Evolutionary conservation across 1,284 basidiomycete species (phyloP).

Genomic region (Fomitopsis schrenkii): DNA sequence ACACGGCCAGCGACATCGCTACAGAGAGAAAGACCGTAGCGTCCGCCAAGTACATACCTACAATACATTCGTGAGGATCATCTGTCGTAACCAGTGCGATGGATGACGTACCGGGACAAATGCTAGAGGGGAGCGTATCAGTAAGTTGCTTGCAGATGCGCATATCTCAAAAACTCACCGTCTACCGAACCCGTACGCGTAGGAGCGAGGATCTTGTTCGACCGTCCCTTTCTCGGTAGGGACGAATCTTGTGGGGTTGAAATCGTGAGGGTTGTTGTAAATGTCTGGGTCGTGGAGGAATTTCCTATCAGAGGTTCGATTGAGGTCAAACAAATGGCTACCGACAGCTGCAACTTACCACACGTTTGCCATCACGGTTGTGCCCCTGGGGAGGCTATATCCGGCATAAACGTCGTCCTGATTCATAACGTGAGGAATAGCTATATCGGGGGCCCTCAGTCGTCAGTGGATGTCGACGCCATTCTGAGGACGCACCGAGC

Average conservation of each 20-base stretch:
- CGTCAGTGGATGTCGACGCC: no score
- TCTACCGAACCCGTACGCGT: conserved; percentile 27
- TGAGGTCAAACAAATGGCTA: neutral
- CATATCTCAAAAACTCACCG: conserved; percentile 2
- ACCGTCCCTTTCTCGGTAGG: conserved; percentile 12
- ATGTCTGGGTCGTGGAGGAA: conserved; percentile 26
- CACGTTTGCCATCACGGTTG: conserved; percentile 24
- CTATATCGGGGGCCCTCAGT: conserved; percentile 5
- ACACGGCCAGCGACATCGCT: conserved; percentile 28
- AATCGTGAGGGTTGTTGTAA: conserved; percentile 24
- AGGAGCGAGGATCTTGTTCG: conserved; percentile 21
- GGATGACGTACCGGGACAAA: conserved; percentile 11
- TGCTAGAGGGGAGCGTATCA: neutral
- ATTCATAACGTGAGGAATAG: conserved; percentile 21
- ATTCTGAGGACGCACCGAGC: conserved; percentile 13
- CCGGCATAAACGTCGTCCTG: conserved; percentile 27
- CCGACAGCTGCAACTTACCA: conserved; percentile 10
- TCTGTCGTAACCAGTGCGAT: neutral
- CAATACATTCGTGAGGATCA: neutral
- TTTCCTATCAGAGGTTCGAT: conserved; percentile 14
- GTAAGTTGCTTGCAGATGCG: neutral
- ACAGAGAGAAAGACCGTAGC: conserved; percentile 27
- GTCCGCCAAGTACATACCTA: conserved; percentile 28
- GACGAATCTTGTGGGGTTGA: conserved; percentile 28
- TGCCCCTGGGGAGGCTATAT: conserved; percentile 27